These are phyloP conservation scores for Akanthomyces uredinophilus DNA, from an alignment of 2,329 filamentous ascomycete genomes.

Conservation along the genomic window DNA sequence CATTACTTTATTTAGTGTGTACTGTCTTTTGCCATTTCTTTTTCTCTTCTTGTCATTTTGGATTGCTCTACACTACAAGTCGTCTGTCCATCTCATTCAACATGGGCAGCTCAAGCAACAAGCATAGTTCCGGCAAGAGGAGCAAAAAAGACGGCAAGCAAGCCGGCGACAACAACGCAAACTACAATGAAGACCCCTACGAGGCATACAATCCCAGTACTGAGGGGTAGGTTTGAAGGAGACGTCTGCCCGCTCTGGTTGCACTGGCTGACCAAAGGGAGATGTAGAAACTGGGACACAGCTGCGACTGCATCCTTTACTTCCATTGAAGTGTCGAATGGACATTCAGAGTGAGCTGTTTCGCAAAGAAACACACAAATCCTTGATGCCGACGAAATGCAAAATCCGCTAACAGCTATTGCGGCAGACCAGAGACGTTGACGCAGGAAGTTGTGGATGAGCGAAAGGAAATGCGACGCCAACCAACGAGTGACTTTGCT, in stretches of 20 bases:
- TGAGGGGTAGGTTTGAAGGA: background rate
- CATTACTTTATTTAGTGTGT: no score
- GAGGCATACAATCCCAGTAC: no score
- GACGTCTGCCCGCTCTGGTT: background rate
- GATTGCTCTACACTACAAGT: no score
- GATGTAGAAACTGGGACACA: background rate
- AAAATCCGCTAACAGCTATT: background rate
- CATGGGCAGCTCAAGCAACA: no score
- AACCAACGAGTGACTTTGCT: background rate
- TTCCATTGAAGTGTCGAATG: background rate
- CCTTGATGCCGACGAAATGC: background rate
- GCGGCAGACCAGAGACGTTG: background rate
- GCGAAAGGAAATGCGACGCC: background rate
- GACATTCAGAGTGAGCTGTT: background rate
- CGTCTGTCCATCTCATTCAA: no score
- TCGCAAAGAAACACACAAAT: background rate
- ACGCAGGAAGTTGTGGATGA: background rate
- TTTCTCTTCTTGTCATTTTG: no score
- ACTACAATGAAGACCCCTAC: no score
- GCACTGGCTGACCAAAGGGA: background rate
- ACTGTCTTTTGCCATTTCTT: no score
- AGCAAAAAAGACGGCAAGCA: no score
- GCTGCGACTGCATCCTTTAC: background rate
- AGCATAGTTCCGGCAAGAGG: no score
- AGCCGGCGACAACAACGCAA: no score